These are phyloP conservation scores for Chenopodium formosanum DNA, from an alignment of 148 eudicot species.

Conservation along the genomic window DNA sequence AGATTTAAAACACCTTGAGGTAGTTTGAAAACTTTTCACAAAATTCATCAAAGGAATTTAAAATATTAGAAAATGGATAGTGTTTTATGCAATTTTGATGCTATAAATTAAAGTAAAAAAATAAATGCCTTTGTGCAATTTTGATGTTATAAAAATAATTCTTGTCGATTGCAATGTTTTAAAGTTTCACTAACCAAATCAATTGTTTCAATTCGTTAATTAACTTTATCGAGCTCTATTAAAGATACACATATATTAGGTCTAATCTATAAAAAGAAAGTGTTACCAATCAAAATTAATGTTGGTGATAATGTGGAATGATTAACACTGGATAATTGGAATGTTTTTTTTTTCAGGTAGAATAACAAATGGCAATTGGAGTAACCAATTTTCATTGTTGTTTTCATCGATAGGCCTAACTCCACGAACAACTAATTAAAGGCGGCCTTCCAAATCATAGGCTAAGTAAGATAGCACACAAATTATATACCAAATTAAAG, in stretches of 20 bases:
- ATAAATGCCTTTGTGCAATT: too few relatives aligned
- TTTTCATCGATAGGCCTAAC: slow-evolving; percentile 6
- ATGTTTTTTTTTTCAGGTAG: not conserved
- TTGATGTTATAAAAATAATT: too few relatives aligned
- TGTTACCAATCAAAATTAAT: not conserved
- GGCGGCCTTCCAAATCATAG: not conserved
- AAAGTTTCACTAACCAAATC: too few relatives aligned
- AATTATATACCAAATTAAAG: not conserved
- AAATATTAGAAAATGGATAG: too few relatives aligned
- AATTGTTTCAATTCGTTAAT: not conserved
- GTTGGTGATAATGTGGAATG: slow-evolving; percentile 1
- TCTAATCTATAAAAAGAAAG: not conserved
- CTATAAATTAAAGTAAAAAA: too few relatives aligned
- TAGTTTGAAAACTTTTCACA: too few relatives aligned
- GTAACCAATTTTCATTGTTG: not conserved
- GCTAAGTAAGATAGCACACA: not conserved
- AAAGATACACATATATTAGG: not conserved
- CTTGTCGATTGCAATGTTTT: too few relatives aligned
- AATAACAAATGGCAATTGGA: slow-evolving; percentile 7
- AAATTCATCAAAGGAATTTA: too few relatives aligned
- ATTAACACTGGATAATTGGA: not conserved
- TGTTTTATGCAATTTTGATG: too few relatives aligned
- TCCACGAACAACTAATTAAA: not conserved
- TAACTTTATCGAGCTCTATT: not conserved
- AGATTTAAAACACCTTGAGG: too few relatives aligned